A percentile compares a stretch with the other conserved stretches of the same genome.
Evolutionary conservation across 2,329 filamentous ascomycete genomes (phyloP).

Genomic region (Pseudocercospora eumusae): DNA sequence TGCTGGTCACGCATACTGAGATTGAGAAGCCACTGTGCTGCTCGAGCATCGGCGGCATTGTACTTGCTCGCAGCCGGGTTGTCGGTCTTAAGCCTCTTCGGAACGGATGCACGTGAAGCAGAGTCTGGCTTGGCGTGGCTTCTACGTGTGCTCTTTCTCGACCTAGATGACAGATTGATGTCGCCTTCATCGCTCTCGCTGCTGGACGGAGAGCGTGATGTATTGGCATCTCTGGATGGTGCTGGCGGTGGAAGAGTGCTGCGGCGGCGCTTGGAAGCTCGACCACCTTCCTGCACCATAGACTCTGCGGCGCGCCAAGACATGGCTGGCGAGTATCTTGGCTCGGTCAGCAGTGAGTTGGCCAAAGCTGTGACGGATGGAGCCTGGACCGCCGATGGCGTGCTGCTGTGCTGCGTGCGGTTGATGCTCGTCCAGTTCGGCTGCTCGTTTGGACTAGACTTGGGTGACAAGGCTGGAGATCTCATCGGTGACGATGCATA

Average conservation of each 20-base stretch:
- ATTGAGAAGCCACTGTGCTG: conserved; percentile 33
- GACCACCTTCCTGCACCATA: background rate
- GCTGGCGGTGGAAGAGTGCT: conserved; percentile 12
- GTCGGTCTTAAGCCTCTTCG: background rate
- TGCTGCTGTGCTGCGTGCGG: conserved; percentile 10
- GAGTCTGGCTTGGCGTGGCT: background rate
- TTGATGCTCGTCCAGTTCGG: conserved; percentile 37
- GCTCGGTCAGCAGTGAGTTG: conserved; percentile 27
- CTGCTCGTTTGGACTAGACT: conserved; percentile 23
- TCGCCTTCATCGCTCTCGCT: conserved; percentile 30
- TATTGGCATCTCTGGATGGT: conserved; percentile 6
- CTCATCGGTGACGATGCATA: conserved; percentile 21
- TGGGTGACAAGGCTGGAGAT: conserved; percentile 37
- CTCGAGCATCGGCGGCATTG: conserved; percentile 28
- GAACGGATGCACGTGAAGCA: background rate
- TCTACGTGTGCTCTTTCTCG: conserved; percentile 14
- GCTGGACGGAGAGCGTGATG: conserved; percentile 12
- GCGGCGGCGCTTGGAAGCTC: conserved; percentile 20
- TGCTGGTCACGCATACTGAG: conserved; percentile 29
- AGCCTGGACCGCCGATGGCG: conserved; percentile 11
- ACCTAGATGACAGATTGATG: conserved; percentile 16
- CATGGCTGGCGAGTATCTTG: conserved; percentile 24
- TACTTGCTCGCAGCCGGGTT: conserved; percentile 17
- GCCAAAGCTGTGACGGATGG: conserved; percentile 19
- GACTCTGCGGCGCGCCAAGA: conserved; percentile 28